Percentiles rank a stretch among this genome's conserved stretches.
phyloP scores from a whole-genome alignment of 164 flowering plant species.

The Kingdonia uniflora region DNA sequence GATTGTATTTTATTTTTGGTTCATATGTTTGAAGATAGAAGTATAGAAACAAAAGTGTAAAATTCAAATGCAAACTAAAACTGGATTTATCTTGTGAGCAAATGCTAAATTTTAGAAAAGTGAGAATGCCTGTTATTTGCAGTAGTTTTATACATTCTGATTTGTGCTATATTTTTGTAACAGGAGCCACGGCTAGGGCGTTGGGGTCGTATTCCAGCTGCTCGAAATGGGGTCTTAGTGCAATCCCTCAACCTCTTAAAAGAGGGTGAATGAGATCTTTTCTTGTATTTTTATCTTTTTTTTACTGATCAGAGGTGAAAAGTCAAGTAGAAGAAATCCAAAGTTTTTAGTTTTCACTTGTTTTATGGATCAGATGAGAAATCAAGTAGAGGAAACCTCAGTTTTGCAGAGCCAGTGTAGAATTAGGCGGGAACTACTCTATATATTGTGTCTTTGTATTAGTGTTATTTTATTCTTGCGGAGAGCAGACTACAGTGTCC shows the following conservation, averaged over 20 bases:
- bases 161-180: neutral
- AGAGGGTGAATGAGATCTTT: constrained; percentile 1
- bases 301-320: neutral
- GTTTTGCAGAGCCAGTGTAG: constrained; percentile 9
- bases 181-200: constrained; percentile 97
- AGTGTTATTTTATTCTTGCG: too few relatives aligned
- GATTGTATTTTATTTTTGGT: too few relatives aligned
- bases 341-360: constrained; percentile 13
- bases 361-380: too few relatives aligned
- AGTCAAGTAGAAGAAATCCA: constrained; percentile 11
- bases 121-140: too few relatives aligned
- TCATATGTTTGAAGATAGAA: too few relatives aligned
- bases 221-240: constrained; percentile 64
- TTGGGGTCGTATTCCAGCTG: constrained; percentile 59
- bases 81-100: neutral
- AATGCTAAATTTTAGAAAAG: neutral
- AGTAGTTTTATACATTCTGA: neutral
- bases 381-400: constrained; percentile 11
- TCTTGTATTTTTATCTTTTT: neutral
- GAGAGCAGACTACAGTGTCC: too few relatives aligned
- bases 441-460: too few relatives aligned
- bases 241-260: constrained; percentile 44
- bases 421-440: too few relatives aligned
- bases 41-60: too few relatives aligned
- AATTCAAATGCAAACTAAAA: too few relatives aligned